These are phyloP conservation scores for Penicillium paradoxum DNA, from an alignment of 495 filamentous ascomycete genomes.

Conservation along the genomic window DNA sequence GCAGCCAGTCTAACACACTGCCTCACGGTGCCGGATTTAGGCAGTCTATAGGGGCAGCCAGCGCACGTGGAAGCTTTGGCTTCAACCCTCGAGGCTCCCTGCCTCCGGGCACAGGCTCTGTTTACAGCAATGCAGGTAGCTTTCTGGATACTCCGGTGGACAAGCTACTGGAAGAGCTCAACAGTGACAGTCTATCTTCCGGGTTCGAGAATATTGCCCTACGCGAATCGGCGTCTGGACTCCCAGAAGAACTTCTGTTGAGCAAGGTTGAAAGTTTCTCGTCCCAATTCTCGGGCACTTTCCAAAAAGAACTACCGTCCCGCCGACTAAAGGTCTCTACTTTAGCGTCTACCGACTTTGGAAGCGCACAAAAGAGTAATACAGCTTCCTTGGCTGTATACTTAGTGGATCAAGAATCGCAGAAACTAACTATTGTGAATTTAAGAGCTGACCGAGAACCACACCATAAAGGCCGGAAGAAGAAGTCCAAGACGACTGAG, in stretches of 20 bases:
- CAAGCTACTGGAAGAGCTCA: slow-evolving; percentile 66
- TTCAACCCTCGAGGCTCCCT: slow-evolving; percentile 42
- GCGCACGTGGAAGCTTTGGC: slow-evolving; percentile 56
- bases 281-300: slow-evolving; percentile 53
- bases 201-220: slow-evolving; percentile 66
- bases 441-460: slow-evolving; percentile 43
- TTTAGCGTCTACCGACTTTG: slow-evolving; percentile 51
- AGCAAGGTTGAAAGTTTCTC: slow-evolving; percentile 67
- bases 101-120: slow-evolving; percentile 37
- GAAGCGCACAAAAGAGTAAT: slow-evolving; percentile 22
- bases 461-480: slow-evolving; percentile 28
- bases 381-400: slow-evolving; percentile 55
- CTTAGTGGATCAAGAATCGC: slow-evolving; percentile 62
- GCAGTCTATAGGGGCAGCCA: slow-evolving; percentile 71
- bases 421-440: slow-evolving; percentile 61
- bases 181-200: slow-evolving; percentile 56
- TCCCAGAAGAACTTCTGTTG: slow-evolving; percentile 69
- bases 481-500: slow-evolving; percentile 24
- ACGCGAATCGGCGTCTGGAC: slow-evolving; percentile 62
- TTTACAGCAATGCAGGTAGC: slow-evolving; percentile 45
- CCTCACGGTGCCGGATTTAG: slow-evolving; percentile 49
- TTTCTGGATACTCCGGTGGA: slow-evolving; percentile 66
- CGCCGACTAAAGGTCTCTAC: slow-evolving; percentile 58
- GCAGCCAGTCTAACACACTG: slow-evolving; percentile 41
- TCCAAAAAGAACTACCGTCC: slow-evolving; percentile 44